Base-by-base conservation (phyloP, 2,329 filamentous ascomycete genomes). In the Aspergillus luchuensis region DNA sequence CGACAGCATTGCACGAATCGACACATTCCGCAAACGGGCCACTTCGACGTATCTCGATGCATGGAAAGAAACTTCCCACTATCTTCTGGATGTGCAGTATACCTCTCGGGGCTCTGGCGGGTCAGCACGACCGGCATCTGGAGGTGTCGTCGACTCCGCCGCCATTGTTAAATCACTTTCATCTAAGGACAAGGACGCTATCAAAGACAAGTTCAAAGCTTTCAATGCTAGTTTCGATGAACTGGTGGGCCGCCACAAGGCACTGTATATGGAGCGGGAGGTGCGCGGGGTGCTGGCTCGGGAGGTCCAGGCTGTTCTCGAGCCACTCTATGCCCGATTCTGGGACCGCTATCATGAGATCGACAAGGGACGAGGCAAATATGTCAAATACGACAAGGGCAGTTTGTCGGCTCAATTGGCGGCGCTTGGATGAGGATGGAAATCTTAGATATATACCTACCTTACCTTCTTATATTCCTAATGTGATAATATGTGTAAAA, bases 311-410 rank as follows among this genome's bases (percentile, higher is more conserved):
- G 89, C 89, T 69, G 91, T 97, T 79, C 89, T 99, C 58, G 94
- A 98, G 79, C 93, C 94, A 57, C 83, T 99, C 13, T 99, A 99
- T 79, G 90, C 90, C 63, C 86, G 95, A 49, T 99, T 99, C 79
- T 98, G 92, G 88, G 95, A 98, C 78, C 86, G 94, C 28, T 99
- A 99, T 74, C 93, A 97, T 74, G 95, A 98, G 78, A 88, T 98
- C 66, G 94, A 98, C 79, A 97, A 97, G 81, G 95, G 95, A 61
- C 96, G 93, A 79, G 94, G 94, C 68, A 99, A 99, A 78, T 96
- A 98, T 77, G 92, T 96, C 75, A 97, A 96, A 80, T 98, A 97
- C 75, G 93, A 97, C 80, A 97, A 97, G 81, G 83, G 83, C 43
- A 86, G 87, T 51, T 89, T 99, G 70, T 87, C 90, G 50, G 85